A percentile compares a stretch with the other conserved stretches of the same genome.
These are phyloP conservation scores for Basidioascus undulatus DNA, from an alignment of 768 basidiomycete genomes.

Conservation along the genomic window DNA sequence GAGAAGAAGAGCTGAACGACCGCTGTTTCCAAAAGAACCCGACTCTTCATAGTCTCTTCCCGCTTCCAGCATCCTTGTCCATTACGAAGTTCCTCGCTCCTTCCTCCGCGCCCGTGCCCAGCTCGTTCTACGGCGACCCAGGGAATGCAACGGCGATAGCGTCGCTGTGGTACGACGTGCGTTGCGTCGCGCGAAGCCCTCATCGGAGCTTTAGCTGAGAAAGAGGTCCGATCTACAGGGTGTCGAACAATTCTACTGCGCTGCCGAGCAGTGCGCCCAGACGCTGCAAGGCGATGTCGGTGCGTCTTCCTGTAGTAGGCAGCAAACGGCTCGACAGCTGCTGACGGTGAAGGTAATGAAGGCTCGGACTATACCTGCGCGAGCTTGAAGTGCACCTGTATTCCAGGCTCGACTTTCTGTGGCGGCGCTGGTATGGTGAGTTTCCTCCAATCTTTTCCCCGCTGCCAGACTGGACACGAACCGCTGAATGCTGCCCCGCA, in stretches of 20 bases:
- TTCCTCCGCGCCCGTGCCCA: conserved; percentile 17
- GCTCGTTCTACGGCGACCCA: not conserved
- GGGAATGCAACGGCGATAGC: conserved; percentile 13
- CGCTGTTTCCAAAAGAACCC: no score
- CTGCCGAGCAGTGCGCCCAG: conserved; percentile 46
- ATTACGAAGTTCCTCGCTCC: conserved; percentile 53
- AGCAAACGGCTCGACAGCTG: conserved; percentile 13
- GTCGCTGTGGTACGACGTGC: conserved; percentile 18
- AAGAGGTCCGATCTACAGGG: no score
- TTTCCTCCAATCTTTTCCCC: not conserved
- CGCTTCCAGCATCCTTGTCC: conserved; percentile 43
- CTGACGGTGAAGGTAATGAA: conserved; percentile 16
- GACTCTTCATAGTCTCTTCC: conserved; percentile 51
- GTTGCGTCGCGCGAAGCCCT: conserved; percentile 9
- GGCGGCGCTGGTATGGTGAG: conserved; percentile 22
- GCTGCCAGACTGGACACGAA: not conserved
- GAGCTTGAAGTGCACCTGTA: conserved; percentile 50
- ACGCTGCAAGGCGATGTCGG: no score
- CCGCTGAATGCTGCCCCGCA: conserved; percentile 4
- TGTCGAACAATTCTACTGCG: conserved; percentile 72
- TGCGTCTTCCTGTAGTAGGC: no score
- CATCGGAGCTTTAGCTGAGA: no score
- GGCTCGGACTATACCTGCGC: conserved; percentile 43
- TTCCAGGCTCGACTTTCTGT: conserved; percentile 46
- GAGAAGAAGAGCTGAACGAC: no score